A percentile compares a stretch with the other conserved stretches of the same genome.
Conservation (phyloP, 176 grass and related monocot genomes). For the Pontederia paniculata region DNA sequence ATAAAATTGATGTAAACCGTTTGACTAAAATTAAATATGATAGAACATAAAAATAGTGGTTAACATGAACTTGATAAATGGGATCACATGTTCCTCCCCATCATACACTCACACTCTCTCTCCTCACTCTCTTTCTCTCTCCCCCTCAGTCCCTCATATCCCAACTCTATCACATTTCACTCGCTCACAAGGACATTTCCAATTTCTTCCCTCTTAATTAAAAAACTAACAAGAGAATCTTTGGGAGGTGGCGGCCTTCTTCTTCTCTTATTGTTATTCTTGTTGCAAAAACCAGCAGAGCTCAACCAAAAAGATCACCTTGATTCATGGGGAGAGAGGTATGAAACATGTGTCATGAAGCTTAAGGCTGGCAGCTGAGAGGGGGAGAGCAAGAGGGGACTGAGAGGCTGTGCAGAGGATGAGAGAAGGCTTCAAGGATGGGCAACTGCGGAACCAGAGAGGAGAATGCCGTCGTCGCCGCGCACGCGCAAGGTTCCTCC, state of each 20-base stretch:
- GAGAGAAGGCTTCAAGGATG: slow-evolving; percentile 54
- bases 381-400: slow-evolving; percentile 10
- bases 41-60: too few species aligned
- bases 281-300: background rate
- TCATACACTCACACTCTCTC: too few species aligned
- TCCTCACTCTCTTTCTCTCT: too few species aligned
- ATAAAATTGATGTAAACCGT: too few species aligned
- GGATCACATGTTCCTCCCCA: too few species aligned
- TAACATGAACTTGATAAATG: too few species aligned
- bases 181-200: too few species aligned
- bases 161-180: background rate
- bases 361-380: background rate
- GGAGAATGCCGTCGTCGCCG: slow-evolving; percentile 97
- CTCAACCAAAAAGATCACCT: background rate
- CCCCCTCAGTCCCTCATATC: background rate
- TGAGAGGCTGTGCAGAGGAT: slow-evolving; percentile 23
- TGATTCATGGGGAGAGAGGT: background rate
- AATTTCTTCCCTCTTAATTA: slow-evolving; percentile 25
- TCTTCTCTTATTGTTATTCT: slow-evolving; percentile 10
- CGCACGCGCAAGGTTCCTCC: slow-evolving; percentile 69
- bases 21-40: too few species aligned
- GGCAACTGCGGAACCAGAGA: slow-evolving; percentile 93
- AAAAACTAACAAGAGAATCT: slow-evolving; percentile 39
- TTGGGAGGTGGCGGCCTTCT: slow-evolving; percentile 30
- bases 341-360: slow-evolving; percentile 1